These are phyloP conservation scores for Cornus suecica DNA, from an alignment of 148 eudicot genomes.

Conservation along the genomic window DNA sequence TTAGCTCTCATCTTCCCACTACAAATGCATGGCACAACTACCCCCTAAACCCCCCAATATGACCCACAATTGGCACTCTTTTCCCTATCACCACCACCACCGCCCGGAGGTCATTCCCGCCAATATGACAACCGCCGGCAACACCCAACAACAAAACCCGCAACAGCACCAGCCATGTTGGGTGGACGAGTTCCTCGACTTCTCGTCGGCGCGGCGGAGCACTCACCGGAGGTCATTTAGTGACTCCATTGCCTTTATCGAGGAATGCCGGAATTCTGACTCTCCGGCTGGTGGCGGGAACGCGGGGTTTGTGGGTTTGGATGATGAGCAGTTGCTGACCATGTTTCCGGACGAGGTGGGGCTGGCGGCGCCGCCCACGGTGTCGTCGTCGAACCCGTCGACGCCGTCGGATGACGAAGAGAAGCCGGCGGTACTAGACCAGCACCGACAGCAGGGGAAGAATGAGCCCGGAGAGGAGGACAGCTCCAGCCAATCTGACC, in stretches of 20 bases:
- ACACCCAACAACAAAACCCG: not conserved
- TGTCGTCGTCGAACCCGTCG: constrained; percentile 34
- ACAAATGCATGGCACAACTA: constrained; percentile 61
- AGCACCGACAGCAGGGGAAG: constrained; percentile 28
- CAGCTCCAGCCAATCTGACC: constrained; percentile 28
- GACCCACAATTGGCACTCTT: constrained; percentile 62
- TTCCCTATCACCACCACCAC: constrained; percentile 48
- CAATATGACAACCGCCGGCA: constrained; percentile 22
- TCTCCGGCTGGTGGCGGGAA: constrained; percentile 2
- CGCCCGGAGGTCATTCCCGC: no score
- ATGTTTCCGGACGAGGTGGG: constrained; percentile 70
- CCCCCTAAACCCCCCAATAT: constrained; percentile 68
- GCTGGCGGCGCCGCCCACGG: constrained; percentile 13
- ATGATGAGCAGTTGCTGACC: constrained; percentile 75
- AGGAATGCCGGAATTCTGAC: constrained; percentile 27
- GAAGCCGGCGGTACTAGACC: constrained; percentile 3
- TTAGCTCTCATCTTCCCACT: no score
- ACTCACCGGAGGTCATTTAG: constrained; percentile 71
- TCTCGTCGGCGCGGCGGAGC: constrained; percentile 54
- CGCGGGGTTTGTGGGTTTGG: constrained; percentile 56
- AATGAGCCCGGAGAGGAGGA: constrained; percentile 72
- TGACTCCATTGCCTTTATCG: constrained; percentile 70
- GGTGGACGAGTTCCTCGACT: constrained; percentile 94
- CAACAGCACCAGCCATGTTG: constrained; percentile 29
- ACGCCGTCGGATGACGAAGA: constrained; percentile 47